Base-by-base conservation (phyloP, 2,329 filamentous ascomycete genomes). In the Metarhizium brunneum region DNA sequence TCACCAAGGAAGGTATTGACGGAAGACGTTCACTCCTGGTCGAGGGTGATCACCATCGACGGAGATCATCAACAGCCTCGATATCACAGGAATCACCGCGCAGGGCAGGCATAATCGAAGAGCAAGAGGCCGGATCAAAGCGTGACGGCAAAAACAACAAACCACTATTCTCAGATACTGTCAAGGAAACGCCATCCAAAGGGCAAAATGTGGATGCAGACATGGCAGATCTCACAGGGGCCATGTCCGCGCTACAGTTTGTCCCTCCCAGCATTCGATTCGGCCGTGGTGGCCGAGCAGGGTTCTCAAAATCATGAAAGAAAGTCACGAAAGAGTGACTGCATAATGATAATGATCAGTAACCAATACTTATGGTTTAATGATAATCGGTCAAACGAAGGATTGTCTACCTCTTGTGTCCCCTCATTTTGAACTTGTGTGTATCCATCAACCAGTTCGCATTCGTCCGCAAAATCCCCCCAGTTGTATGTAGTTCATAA, bases 1-100 rank as follows among this genome's bases (percentile, higher is more conserved):
- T 97, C 53, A 87, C 95, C 2, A 89, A 91, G 61, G 84, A 90
- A 59, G 94, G 94, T n/a, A 88, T 96, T 58, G 92, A 96, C 65
- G 86, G 86, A 50, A 83, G 89, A 53, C 84, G 78, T 47, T 95
- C 90, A 18, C 83, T 99, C 71, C 76, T 97, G 13, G 76, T 83
- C 51, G 80, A 85, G n/a, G 69, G 72, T 11, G 71, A 74, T 6
- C 75, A 78, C 60, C 73, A 73, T 56, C 74, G 76, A 47, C 70
- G 75, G 51, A 75, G 73, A 54, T 80, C 79, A 2, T 78, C 77
- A n/a, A 68, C 70, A 54, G 62, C 68, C 54, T 64, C 64, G 45
- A 60, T 66, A 52, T 63, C 64, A 47, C 74, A 70, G 54, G 67
- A 66, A 48, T 59, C 68, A 36, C 63, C 64, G 47, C 67, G 68